Evolutionary conservation across 192 early-diverging fungal species (phyloP).

Genomic region (Irineochytrium annulatum): DNA sequence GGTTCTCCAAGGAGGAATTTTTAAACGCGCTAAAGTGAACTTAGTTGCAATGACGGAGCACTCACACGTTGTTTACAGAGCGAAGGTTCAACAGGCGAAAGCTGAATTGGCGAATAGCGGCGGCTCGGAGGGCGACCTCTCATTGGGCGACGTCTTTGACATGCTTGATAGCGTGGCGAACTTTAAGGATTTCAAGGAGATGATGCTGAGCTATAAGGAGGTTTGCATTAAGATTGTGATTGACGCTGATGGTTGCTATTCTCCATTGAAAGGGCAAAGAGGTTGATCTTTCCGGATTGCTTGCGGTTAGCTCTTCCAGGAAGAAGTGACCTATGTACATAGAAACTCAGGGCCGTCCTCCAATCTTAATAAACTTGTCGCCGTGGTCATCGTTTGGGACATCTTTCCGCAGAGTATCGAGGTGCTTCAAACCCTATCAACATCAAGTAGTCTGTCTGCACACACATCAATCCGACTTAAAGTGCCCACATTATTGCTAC

Average conservation of each 20-base stretch:
- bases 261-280: constrained; percentile 16
- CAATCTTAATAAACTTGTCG: neutral
- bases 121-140: neutral
- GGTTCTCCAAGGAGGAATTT: constrained; percentile 47
- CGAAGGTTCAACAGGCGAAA: neutral
- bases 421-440: neutral
- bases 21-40: constrained; percentile 35
- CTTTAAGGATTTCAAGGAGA: constrained; percentile 52
- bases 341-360: neutral
- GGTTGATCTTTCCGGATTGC: constrained; percentile 22
- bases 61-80: neutral
- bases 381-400: neutral
- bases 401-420: neutral
- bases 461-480: no score
- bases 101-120: neutral
- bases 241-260: neutral
- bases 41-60: neutral
- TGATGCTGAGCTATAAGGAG: constrained; percentile 46
- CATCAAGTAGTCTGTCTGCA: no score
- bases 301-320: constrained; percentile 17
- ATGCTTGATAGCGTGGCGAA: constrained; percentile 45
- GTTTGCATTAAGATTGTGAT: constrained; percentile 4
- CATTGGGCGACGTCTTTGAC: constrained; percentile 53
- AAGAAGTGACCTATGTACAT: neutral
- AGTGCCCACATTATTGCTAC: no score